phyloP scores from a whole-genome alignment of 140 eudicot species.

The Oenanthe javanica region DNA sequence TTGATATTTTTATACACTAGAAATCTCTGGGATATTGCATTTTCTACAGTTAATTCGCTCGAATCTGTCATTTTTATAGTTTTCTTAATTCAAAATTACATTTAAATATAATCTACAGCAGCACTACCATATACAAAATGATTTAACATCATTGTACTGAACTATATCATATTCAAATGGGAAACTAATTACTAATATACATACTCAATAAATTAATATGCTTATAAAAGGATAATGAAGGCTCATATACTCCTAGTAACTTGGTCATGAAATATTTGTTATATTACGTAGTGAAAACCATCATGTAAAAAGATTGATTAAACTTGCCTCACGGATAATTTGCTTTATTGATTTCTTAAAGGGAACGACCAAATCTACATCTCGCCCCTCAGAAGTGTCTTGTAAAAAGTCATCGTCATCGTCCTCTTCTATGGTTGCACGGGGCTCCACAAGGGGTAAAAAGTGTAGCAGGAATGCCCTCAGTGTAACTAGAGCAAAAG shows the following conservation, averaged over 20 bases:
- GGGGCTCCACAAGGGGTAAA: constrained; percentile 85
- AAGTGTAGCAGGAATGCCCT: constrained; percentile 72
- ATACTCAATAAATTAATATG: background rate
- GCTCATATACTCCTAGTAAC: background rate
- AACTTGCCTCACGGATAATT: constrained; percentile 67
- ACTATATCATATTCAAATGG: background rate
- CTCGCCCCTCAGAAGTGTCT: constrained; percentile 35
- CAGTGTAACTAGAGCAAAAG: constrained; percentile 56
- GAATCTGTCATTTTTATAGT: background rate
- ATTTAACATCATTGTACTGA: background rate
- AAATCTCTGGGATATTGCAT: background rate
- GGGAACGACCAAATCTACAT: constrained; percentile 71
- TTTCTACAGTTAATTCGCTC: background rate
- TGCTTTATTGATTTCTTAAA: constrained; percentile 87
- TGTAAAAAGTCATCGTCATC: constrained; percentile 59
- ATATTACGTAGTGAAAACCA: background rate
- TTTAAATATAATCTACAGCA: background rate
- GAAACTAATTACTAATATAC: background rate
- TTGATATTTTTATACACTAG: background rate
- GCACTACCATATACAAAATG: background rate
- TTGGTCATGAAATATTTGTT: background rate
- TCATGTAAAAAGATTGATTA: background rate
- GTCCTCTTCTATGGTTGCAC: constrained; percentile 39
- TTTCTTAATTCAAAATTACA: background rate
- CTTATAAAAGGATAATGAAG: background rate